These are phyloP conservation scores for Trichophaea hybrida DNA, from an alignment of 2,329 filamentous ascomycete genomes.

Conservation along the genomic window DNA sequence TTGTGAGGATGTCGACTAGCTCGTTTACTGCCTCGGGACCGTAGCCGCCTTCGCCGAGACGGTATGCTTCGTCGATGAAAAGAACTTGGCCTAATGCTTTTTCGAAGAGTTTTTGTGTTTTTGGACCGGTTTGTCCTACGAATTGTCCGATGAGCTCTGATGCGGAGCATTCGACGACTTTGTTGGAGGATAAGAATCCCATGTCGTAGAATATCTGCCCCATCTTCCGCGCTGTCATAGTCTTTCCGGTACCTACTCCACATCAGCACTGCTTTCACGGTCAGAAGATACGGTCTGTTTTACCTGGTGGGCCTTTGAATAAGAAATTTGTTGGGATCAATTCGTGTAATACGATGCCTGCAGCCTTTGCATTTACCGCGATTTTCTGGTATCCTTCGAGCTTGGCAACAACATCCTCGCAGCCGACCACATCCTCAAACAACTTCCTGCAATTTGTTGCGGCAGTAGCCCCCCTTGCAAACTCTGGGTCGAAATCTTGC, in stretches of 20 bases:
- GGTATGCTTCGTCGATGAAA: constrained; percentile 46
- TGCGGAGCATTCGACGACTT: constrained; percentile 52
- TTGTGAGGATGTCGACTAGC: constrained; percentile 40
- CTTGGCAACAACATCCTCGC: constrained; percentile 40
- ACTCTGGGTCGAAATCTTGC: constrained; percentile 44
- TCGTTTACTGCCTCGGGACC: constrained; percentile 41
- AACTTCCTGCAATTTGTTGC: constrained; percentile 40
- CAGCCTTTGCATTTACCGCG: constrained; percentile 38
- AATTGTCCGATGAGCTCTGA: constrained; percentile 55
- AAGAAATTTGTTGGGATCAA: constrained; percentile 53
- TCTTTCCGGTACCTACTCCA: constrained; percentile 50
- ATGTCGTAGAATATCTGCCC: constrained; percentile 57
- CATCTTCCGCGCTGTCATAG: constrained; percentile 56
- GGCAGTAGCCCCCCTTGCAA: constrained; percentile 38
- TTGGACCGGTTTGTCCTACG: constrained; percentile 54
- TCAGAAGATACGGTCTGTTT: constrained; percentile 4
- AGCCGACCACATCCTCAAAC: constrained; percentile 46
- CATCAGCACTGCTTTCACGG: neutral
- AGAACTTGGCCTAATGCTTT: constrained; percentile 44
- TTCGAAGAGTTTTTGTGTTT: constrained; percentile 46
- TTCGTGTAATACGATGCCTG: constrained; percentile 42
- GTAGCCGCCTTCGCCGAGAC: constrained; percentile 38
- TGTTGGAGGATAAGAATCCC: constrained; percentile 46
- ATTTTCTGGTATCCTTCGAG: constrained; percentile 43
- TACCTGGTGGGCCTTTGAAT: constrained; percentile 51